A percentile compares a stretch with the other conserved stretches of the same genome.
These are phyloP conservation scores for Orbilia ellipsospora DNA, from an alignment of 2,329 filamentous ascomycete species.

Conservation along the genomic window DNA sequence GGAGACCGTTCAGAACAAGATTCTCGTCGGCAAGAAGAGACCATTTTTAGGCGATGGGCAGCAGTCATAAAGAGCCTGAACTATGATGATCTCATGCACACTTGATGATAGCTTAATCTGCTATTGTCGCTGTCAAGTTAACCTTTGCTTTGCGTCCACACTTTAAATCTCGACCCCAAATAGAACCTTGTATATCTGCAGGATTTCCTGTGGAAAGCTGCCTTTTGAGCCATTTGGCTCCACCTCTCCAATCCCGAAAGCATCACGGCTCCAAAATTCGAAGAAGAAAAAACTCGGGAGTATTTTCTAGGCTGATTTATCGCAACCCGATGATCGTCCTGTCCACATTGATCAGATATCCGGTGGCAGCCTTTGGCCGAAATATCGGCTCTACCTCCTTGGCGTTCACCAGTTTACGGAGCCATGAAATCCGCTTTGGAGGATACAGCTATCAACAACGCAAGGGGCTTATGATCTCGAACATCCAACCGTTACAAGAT, in stretches of 20 bases:
- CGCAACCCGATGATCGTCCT: constrained; percentile 42
- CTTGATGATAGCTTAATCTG: constrained; percentile 37
- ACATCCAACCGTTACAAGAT: constrained; percentile 30
- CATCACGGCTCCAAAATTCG: constrained; percentile 15
- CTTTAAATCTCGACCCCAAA: constrained; percentile 45
- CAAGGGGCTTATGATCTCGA: constrained; percentile 25
- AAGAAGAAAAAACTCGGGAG: neutral
- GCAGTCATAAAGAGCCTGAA: constrained; percentile 33
- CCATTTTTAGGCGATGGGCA: constrained; percentile 44
- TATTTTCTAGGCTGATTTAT: constrained; percentile 42
- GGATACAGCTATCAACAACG: constrained; percentile 31
- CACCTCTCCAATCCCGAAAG: constrained; percentile 19
- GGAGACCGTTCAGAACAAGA: constrained; percentile 29
- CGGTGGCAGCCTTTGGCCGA: constrained; percentile 28
- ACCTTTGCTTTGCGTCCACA: constrained; percentile 35
- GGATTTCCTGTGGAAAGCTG: constrained; percentile 26
- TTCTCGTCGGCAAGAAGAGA: constrained; percentile 39
- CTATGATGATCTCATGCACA: constrained; percentile 38
- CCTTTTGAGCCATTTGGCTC: constrained; percentile 4
- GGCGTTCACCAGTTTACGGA: constrained; percentile 28
- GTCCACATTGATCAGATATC: constrained; percentile 30
- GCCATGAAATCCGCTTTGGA: constrained; percentile 8
- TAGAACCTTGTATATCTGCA: constrained; percentile 38
- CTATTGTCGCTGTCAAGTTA: constrained; percentile 51
- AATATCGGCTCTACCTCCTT: constrained; percentile 1